Base-by-base conservation (phyloP, 441 rosid species). In the Theobroma grandiflorum region DNA sequence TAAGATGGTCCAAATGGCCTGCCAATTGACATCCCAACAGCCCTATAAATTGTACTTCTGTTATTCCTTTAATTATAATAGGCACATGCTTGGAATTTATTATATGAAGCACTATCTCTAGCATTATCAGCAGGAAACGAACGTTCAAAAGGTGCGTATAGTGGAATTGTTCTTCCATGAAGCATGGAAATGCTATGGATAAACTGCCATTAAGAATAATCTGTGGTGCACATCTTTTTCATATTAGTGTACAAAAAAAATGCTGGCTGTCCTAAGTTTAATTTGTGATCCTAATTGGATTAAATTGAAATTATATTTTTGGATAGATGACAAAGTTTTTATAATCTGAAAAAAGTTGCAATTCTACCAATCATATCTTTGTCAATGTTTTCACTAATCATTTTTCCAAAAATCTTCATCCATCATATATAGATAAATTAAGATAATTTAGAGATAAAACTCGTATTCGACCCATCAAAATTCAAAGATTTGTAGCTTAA, bases 91-190 rank as follows among this genome's bases (percentile, higher is more conserved):
- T 61, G 67, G 72, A 70, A 55, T 49, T 37, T 79, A 18, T 45
- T 31, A 33, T 33, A 33, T 12, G 18, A 6, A 12, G 40, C 67
- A 62, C 42, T 62, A 5, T 5, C n/a, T 12, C 67, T 63, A 14
- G 68, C 68, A 63, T 62, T 31, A 20, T n/a, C 55, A 38, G 6
- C 9, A 16, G 45, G 57, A 12, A 40, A 76, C 16, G 38, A 38
- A 49, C 18, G 14, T 12, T 50, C 16, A 31, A 3, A 31, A 78
- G 10, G 37, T n/a, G 7, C 8, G 22, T 37, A 42, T 15, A 3
- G 49, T 16, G 47, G 38, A 66, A 77, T 53, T 59, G 70, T 80
- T 82, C 73, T 75, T 80, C 85, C 87, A 80, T 61, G 82, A 78
- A 80, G 50, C 35, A 74, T 74, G 85, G 87, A 85, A 80, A 78